Base-by-base conservation (phyloP, 2,329 filamentous ascomycete genomes). In the Fusarium guadeloupense region DNA sequence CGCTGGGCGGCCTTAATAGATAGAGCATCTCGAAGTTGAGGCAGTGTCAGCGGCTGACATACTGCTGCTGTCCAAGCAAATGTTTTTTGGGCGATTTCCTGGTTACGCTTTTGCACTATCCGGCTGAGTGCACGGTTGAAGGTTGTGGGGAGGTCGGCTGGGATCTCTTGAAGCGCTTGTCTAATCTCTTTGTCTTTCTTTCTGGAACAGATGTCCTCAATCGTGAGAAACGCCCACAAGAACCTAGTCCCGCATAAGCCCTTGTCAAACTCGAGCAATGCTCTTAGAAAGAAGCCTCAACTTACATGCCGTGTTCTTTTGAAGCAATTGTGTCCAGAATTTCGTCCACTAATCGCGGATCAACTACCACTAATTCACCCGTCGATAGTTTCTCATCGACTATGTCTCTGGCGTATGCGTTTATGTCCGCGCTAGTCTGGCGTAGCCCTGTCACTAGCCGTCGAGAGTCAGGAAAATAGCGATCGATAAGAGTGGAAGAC, bases 281-380 rank as follows among this genome's bases (percentile, higher is more conserved):
- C 8, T 8, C 9, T 38, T 2, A 19, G 14, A 5, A 38, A 10
- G 4, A 6, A 13, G 25, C 7, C 8, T 6, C 13, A 14, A 45
- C 58, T 54, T 20, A 62, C 58, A 59, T 62, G 19, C 58, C 58
- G n/a, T 54, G 12, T n/a, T 59, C 54, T 8, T 54, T 62, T 8
- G 41, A 34, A 6, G 28, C 17, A 12, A 62, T 59, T 3, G 34
- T 7, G 0, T 44, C 1, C 6, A 50, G 20, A 14, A 62, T 59
- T 2, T 58, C 45, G 0, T 21, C 33, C 14, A 62, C 38, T 2
- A 62, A 9, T 0, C 14, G 3, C 9, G 2, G 0, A 6, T 62
- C 45, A 10, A 23, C 31, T 3, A 62, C 54, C 4, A 48, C 39
- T 6, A 62, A 33, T 12, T 54, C 40, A 5, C 33, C 30, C 7